Conservation (phyloP, 106 monocot genomes). For the Phalaenopsis aphrodite region DNA sequence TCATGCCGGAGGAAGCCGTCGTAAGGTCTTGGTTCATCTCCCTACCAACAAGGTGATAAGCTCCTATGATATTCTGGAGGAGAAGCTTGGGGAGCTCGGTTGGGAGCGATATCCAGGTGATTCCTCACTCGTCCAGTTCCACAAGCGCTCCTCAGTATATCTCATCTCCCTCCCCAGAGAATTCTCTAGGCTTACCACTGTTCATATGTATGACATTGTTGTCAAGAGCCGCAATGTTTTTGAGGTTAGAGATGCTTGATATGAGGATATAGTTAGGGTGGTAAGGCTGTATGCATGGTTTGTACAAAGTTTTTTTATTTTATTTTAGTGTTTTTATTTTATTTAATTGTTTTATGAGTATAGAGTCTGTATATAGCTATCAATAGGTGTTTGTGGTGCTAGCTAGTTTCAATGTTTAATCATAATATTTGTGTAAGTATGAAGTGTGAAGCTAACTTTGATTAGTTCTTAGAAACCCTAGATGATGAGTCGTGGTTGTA, state of each 20-base stretch:
- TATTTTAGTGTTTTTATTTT: no score
- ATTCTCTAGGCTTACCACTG: slow-evolving; percentile 35
- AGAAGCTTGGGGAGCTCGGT: slow-evolving; percentile 32
- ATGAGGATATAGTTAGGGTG: no score
- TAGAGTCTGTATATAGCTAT: no score
- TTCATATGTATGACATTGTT: slow-evolving; percentile 81
- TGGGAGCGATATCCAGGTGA: slow-evolving; percentile 49
- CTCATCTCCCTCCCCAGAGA: slow-evolving; percentile 62
- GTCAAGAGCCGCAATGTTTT: slow-evolving; percentile 69
- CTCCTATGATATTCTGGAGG: slow-evolving; percentile 49
- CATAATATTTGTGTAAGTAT: no score
- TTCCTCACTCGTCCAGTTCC: slow-evolving; percentile 52
- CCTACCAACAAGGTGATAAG: slow-evolving; percentile 44
- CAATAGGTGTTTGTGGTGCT: no score
- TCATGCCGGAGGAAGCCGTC: slow-evolving; percentile 1
- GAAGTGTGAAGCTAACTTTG: no score
- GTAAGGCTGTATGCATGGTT: no score
- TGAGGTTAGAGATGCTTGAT: slow-evolving; percentile 51
- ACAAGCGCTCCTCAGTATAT: slow-evolving; percentile 46
- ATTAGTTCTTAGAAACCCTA: no score
- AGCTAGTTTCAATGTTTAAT: no score
- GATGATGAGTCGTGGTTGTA: no score
- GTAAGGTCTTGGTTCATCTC: slow-evolving; percentile 53
- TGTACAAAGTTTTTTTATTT: no score
- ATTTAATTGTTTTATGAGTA: no score